Percentiles rank a stretch among this genome's conserved stretches.
Evolutionary conservation across 108 stramenopile species (phyloP).

Genomic region (Epipyxis sp.): DNA sequence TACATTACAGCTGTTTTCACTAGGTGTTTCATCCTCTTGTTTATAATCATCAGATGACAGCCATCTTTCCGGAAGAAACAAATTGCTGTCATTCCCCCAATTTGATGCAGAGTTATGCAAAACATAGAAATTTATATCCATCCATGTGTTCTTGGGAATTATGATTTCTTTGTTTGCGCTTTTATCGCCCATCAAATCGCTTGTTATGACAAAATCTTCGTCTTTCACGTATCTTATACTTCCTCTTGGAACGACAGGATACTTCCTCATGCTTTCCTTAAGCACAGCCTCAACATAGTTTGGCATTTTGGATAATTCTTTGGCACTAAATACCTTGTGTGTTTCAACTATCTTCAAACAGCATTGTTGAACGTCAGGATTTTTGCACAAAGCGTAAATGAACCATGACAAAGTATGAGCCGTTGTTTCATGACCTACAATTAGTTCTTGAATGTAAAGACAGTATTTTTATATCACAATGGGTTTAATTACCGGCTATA

Average conservation of each 20-base stretch:
- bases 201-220: no score
- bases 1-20: no score
- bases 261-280: conserved; percentile 25
- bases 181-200: no score
- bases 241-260: conserved; percentile 4
- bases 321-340: no score
- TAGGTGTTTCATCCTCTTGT: no score
- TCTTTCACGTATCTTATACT: no score
- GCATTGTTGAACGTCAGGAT: conserved; percentile 26
- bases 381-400: background rate
- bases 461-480: no score
- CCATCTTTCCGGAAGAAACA: conserved; percentile 3
- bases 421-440: conserved; percentile 16
- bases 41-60: no score
- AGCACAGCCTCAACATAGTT: conserved; percentile 14
- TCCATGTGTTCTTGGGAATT: background rate
- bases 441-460: no score
- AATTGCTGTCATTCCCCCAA: background rate
- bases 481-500: no score
- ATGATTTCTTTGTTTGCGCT: no score
- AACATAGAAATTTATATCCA: background rate
- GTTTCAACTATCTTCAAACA: no score
- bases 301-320: background rate
- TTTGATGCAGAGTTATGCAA: background rate
- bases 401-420: background rate